These are phyloP conservation scores for Sporothrix dimorphospora DNA, from an alignment of 2,329 filamentous ascomycete genomes.

Conservation along the genomic window DNA sequence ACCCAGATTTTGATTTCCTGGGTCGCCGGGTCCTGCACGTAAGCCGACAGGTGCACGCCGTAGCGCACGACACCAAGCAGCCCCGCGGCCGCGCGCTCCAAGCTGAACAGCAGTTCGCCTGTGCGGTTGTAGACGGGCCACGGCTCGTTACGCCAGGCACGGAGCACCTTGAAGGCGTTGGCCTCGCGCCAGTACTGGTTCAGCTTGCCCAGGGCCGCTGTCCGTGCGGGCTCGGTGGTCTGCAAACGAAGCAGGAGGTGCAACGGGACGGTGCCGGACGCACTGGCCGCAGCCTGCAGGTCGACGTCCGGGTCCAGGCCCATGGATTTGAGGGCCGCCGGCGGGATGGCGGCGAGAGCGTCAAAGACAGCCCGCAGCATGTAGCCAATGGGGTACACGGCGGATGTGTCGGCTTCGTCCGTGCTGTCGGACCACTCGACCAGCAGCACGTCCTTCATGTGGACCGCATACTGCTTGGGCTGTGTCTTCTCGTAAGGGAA, in stretches of 20 bases:
- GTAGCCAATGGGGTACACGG: constrained; percentile 60
- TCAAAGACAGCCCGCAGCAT: constrained; percentile 56
- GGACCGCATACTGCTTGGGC: constrained; percentile 57
- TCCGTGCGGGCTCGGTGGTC: constrained; percentile 64
- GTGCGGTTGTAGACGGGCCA: constrained; percentile 76
- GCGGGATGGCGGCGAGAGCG: constrained; percentile 54
- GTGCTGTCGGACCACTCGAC: constrained; percentile 64
- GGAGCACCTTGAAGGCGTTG: constrained; percentile 72
- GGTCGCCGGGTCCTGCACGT: constrained; percentile 52
- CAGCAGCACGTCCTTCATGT: constrained; percentile 67
- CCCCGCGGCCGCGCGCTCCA: constrained; percentile 75
- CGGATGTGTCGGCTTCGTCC: constrained; percentile 51
- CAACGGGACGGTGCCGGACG: constrained; percentile 65
- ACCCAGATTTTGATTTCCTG: constrained; percentile 73
- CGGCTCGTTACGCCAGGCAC: constrained; percentile 78
- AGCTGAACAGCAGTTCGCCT: constrained; percentile 67
- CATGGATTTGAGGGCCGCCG: constrained; percentile 60
- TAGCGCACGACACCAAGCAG: constrained; percentile 78
- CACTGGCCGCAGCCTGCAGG: constrained; percentile 21
- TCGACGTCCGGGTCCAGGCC: constrained; percentile 54
- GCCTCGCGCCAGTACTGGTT: constrained; percentile 69
- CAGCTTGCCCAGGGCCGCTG: constrained; percentile 57
- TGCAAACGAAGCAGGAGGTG: constrained; percentile 62
- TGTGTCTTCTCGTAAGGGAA: constrained; percentile 75
- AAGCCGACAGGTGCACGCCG: constrained; percentile 81